Evolutionary conservation across 305 asterid genomes (phyloP).

Genomic region (Fraxinus velutina): DNA sequence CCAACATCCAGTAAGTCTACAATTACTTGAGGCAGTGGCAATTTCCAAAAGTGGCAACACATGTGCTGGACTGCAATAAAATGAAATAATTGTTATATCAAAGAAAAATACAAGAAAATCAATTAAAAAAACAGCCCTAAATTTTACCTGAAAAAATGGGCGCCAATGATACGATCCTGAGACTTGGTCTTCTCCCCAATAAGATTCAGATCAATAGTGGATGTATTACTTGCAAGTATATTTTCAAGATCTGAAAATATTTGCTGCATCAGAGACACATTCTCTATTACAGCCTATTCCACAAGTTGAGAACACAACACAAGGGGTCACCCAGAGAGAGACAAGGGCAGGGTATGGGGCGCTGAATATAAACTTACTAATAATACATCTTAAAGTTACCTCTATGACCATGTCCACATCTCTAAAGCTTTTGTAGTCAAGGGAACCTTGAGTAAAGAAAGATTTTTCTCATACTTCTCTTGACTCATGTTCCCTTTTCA

Average conservation of each 20-base stretch:
- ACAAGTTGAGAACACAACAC: conserved; percentile 17
- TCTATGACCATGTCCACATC: conserved; percentile 98
- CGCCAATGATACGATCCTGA: conserved; percentile 86
- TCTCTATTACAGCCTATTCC: conserved; percentile 78
- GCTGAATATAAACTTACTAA: background rate
- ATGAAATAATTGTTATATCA: background rate
- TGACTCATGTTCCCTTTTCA: conserved; percentile 78
- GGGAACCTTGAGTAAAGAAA: conserved; percentile 72
- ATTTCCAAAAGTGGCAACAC: conserved; percentile 97
- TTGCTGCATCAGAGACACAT: conserved; percentile 80
- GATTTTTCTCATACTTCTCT: conserved; percentile 71
- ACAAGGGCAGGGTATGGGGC: background rate
- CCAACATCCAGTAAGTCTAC: conserved; percentile 84
- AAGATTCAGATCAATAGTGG: conserved; percentile 78
- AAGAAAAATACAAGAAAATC: background rate
- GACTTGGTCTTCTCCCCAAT: conserved; percentile 83
- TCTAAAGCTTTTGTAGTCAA: conserved; percentile 79
- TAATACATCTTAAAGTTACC: conserved; percentile 38
- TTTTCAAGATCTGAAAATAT: conserved; percentile 93
- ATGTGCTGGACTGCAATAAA: conserved; percentile 82
- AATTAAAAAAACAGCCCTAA: background rate
- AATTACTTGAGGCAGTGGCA: conserved; percentile 85
- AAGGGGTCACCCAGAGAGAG: conserved; percentile 1
- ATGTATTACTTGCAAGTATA: conserved; percentile 85
- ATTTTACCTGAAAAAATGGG: conserved; percentile 88